phyloP scores from a whole-genome alignment of 1,284 basidiomycete genomes.

The Sanghuangporus baumii region DNA sequence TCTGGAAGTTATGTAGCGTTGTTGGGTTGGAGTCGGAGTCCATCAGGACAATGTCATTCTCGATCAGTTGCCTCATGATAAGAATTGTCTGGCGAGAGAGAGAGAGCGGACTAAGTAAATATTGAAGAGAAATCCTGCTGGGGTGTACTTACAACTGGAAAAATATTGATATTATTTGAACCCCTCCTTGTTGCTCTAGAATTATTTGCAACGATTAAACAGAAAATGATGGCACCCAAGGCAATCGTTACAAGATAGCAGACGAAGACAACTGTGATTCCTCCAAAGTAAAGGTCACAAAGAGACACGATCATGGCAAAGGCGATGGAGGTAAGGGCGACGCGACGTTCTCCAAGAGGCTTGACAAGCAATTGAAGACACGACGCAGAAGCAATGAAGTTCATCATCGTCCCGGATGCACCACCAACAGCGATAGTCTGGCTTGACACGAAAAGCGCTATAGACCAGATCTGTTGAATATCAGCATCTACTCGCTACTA shows the following conservation, averaged over 20 bases:
- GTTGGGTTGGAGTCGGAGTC: not conserved
- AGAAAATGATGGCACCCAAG: not conserved
- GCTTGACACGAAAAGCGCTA: not conserved
- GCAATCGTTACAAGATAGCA: not conserved
- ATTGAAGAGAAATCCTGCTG: not conserved
- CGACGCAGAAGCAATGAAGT: not conserved
- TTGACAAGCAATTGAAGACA: not conserved
- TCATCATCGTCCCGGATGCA: not conserved
- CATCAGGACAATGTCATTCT: not conserved
- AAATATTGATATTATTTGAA: not conserved
- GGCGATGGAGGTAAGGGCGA: not conserved
- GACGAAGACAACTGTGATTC: not conserved
- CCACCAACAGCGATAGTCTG: not conserved
- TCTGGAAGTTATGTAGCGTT: not conserved
- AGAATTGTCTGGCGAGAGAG: not conserved
- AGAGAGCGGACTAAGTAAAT: not conserved
- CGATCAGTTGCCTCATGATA: not conserved
- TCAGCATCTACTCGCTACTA: no score
- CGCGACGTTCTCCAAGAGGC: not conserved
- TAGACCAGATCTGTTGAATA: not conserved
- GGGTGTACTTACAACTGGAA: not conserved
- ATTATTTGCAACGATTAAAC: not conserved
- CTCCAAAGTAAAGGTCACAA: not conserved
- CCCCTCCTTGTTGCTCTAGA: not conserved
- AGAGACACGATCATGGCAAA: not conserved